phyloP scores from a whole-genome alignment of 2,329 filamentous ascomycete species.

The Aspergillus pseudoglaucus region DNA sequence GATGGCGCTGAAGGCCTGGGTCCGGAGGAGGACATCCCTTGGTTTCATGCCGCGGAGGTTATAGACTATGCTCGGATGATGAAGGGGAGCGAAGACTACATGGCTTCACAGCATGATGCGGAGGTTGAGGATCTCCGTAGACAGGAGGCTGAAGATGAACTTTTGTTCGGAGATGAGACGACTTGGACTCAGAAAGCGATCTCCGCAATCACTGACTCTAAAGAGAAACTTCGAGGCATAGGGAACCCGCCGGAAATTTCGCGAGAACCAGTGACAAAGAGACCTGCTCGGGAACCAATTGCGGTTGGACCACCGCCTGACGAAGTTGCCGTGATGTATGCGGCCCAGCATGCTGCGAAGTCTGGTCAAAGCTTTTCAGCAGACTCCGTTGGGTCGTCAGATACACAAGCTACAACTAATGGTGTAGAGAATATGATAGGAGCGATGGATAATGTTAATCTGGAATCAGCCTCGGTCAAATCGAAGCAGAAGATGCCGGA shows the following conservation, averaged over 20 bases:
- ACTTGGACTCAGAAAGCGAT: slow-evolving; percentile 88
- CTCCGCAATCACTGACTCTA: slow-evolving; percentile 63
- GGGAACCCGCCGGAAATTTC: slow-evolving; percentile 56
- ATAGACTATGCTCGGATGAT: slow-evolving; percentile 92
- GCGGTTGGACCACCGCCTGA: slow-evolving; percentile 42
- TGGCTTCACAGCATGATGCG: slow-evolving; percentile 69
- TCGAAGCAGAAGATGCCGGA: slow-evolving; percentile 19
- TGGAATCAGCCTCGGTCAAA: slow-evolving; percentile 13
- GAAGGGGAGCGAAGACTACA: slow-evolving; percentile 87
- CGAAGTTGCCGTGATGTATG: slow-evolving; percentile 48
- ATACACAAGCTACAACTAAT: slow-evolving; percentile 10
- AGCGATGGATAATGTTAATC: slow-evolving; percentile 16
- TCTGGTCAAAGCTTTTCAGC: slow-evolving; percentile 36
- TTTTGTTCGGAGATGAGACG: slow-evolving; percentile 86
- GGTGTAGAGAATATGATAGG: slow-evolving; percentile 19
- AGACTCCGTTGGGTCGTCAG: slow-evolving; percentile 11
- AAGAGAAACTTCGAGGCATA: slow-evolving; percentile 65
- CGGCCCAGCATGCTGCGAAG: slow-evolving; percentile 41
- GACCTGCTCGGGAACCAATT: slow-evolving; percentile 43
- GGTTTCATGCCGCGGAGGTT: slow-evolving; percentile 91
- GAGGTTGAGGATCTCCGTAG: slow-evolving; percentile 68
- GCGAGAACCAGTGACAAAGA: slow-evolving; percentile 46
- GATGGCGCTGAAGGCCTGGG: slow-evolving; percentile 68
- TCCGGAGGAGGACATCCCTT: slow-evolving; percentile 72
- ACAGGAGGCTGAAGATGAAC: slow-evolving; percentile 82